Evolutionary conservation across 192 early-diverging fungal species (phyloP).

Genomic region (Oehlia diaphana): DNA sequence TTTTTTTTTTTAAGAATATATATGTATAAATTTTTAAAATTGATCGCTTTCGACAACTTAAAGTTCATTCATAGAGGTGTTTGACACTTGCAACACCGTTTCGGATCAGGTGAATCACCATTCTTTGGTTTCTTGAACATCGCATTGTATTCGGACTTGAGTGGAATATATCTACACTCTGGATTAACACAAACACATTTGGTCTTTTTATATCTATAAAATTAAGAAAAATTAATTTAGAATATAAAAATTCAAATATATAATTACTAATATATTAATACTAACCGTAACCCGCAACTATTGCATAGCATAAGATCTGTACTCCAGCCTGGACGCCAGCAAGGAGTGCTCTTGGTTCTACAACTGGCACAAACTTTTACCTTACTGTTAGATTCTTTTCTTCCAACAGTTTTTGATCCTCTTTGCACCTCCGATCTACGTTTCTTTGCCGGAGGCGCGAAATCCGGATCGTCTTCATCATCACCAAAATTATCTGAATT

Average conservation of each 20-base stretch:
- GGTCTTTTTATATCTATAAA: constrained; percentile 42
- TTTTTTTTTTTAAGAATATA: background rate
- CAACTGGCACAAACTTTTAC: constrained; percentile 40
- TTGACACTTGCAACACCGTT: constrained; percentile 23
- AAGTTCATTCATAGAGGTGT: background rate
- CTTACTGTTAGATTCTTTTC: constrained; percentile 9
- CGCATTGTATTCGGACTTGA: constrained; percentile 46
- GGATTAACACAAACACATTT: constrained; percentile 40
- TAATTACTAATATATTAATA: background rate
- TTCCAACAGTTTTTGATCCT: no score
- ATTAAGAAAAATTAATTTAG: background rate
- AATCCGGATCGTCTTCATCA: constrained; percentile 33
- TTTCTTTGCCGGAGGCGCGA: constrained; percentile 16
- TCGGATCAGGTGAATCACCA: constrained; percentile 11
- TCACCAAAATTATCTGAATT: constrained; percentile 28
- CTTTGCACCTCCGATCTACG: background rate
- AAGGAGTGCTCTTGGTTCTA: constrained; percentile 40
- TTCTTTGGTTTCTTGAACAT: constrained; percentile 37
- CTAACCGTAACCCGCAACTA: constrained; percentile 39
- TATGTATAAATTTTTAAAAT: no score
- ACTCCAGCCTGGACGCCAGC: constrained; percentile 45
- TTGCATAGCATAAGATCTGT: constrained; percentile 41
- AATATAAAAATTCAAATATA: no score
- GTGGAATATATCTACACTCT: constrained; percentile 46
- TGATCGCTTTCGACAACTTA: background rate